Base-by-base conservation (phyloP, 2,329 filamentous ascomycete genomes). In the Blumeria hordei region DNA sequence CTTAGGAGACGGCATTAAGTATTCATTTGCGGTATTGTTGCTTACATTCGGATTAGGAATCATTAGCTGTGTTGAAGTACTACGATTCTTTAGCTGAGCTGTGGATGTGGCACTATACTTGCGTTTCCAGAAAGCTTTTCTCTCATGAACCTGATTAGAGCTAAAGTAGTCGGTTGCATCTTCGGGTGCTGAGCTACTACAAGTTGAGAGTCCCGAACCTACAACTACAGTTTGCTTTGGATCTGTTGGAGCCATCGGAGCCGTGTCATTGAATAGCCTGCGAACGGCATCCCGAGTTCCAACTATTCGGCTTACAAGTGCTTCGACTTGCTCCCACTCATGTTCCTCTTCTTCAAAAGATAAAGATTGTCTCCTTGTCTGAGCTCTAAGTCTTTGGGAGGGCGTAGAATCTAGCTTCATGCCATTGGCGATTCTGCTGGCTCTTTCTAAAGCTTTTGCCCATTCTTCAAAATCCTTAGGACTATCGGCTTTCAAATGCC, bases 241-340 rank as follows among this genome's bases (percentile, higher is more conserved):
- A 21, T 56, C 54, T 2, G 37, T 32, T n/a, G n/a, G 44, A 41
- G 41, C 50, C 37, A 55, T 54, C 32, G 77, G 75, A 57, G 85
- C 81, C 52, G 88, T 87, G 63, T 94, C 86, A 65, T 85, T 88
- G 10, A 88, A 90, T 47, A 98, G 71, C 39, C 86, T 79, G 53
- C 88, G 80, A 21, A 95, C 78, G 1, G 88, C 87, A 69, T 98
- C 92, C 61, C 92, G 76, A 51, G 88, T 88, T 1, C 87, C 88
- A 6, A 88, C 83, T 12, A 96, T 78, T 57, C 86, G 80, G 64
- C 87, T 88, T 33, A 96, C 84, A 39, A 98, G 71, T 1, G 80
- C 74, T 68, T 95, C 88, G 1, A 94, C 83, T 62, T 84, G 83
- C 57, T 79, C 76, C 92, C 92, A 98, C 67, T 94, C 87, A 57